These are phyloP conservation scores for Aspergillus clavatus DNA, from an alignment of 2,329 filamentous ascomycete genomes.

Conservation along the genomic window DNA sequence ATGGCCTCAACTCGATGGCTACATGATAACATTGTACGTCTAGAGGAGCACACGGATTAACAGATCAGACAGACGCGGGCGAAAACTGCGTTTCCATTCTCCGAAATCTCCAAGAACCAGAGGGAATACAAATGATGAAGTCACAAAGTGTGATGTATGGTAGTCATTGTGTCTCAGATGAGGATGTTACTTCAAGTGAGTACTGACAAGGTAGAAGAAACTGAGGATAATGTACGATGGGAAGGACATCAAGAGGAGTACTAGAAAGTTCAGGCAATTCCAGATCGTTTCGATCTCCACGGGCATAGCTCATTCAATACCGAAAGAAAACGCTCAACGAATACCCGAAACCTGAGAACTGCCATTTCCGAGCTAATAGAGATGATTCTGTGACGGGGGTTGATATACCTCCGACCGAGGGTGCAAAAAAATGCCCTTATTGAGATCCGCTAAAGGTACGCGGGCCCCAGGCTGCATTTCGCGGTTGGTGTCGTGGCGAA, in stretches of 20 bases:
- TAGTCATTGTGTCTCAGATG: neutral
- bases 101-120: neutral
- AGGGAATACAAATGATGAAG: neutral
- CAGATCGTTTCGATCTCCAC: slow-evolving; percentile 14
- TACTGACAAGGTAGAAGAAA: slow-evolving; percentile 9
- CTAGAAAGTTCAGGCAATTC: slow-evolving; percentile 16
- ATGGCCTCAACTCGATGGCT: no score
- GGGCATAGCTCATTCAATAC: slow-evolving; percentile 21
- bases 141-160: neutral
- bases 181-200: slow-evolving; percentile 12
- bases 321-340: slow-evolving; percentile 20
- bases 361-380: slow-evolving; percentile 3
- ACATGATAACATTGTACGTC: neutral
- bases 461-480: slow-evolving; percentile 27
- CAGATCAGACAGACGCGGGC: no score
- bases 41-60: neutral
- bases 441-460: slow-evolving; percentile 20
- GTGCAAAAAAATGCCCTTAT: slow-evolving; percentile 10
- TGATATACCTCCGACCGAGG: slow-evolving; percentile 5
- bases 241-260: slow-evolving; percentile 17
- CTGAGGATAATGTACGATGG: slow-evolving; percentile 13
- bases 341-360: slow-evolving; percentile 15
- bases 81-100: neutral
- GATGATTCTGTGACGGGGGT: slow-evolving; percentile 2
- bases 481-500: slow-evolving; percentile 23